Base-by-base conservation (phyloP, 768 basidiomycete genomes). In the Boletus reticulatus region DNA sequence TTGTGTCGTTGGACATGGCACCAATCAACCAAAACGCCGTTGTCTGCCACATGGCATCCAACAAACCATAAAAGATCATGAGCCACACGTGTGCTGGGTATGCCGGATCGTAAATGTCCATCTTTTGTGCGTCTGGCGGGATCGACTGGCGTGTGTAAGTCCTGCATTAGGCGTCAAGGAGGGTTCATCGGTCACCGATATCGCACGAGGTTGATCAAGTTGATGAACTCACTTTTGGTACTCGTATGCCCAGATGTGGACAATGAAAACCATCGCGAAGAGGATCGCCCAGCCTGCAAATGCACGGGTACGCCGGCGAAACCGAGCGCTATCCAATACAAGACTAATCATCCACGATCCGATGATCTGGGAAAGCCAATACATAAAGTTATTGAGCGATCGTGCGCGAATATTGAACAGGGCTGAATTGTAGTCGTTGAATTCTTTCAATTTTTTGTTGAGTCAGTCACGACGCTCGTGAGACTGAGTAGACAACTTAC, bases 11-110 rank as follows among this genome's bases (percentile, higher is more conserved):
- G 22, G 87, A 88, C 84, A 93, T 88, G 10, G 87, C 85, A 41
- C 90, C 89, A 77, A 89, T 87, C 65, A 88, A 75, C 87, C 87
- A 89, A 67, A 89, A 89, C 10, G 81, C 80, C 0, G 80, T 82
- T 4, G 87, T 89, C 67, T 92, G 90, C 87, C 89, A 92, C 81
- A 89, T 85, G 0, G 90, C 76, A 60, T 92, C 89, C 43, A 90
- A 76, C 4, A 91, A 63, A 41, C 88, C 87, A 63, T 82, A 88
- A 65, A 83, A 79, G 49, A 87, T 78, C 71, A 84, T 89, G 12
- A 92, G 72, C 70, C 78, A 78, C 17, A 87, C 69, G 48, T 78
- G 78, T 19, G 55, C 58, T 17, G 62, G 64, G 41, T 50, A 67
- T 1, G 31, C 41, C 10, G 43, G 2, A 48, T 64, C 52, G 20